phyloP scores from a whole-genome alignment of 169 alveolate genomes.

The Amoebophrya sp. region DNA sequence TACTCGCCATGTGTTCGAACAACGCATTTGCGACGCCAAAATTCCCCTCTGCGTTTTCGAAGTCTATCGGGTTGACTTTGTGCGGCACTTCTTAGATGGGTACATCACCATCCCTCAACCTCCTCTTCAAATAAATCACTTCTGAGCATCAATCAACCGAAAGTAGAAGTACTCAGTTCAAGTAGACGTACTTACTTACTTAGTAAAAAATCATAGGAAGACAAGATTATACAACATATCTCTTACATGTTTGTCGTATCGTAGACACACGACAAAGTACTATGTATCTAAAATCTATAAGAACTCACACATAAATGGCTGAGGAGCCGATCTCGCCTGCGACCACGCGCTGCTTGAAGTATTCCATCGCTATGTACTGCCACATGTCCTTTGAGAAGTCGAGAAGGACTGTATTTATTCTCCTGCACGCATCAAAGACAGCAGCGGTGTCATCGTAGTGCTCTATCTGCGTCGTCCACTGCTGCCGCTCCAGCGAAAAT shows the following conservation, averaged over 20 bases:
- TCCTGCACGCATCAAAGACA: constrained; percentile 62
- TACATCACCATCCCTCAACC: background rate
- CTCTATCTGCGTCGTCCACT: constrained; percentile 86
- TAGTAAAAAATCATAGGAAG: constrained; percentile 90
- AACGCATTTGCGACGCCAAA: constrained; percentile 82
- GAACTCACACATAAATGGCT: constrained; percentile 59
- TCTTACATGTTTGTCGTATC: background rate
- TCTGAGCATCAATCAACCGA: too few species aligned
- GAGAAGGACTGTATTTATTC: constrained; percentile 75
- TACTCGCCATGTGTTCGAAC: constrained; percentile 60
- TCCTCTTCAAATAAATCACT: too few species aligned
- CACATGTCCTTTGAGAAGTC: constrained; percentile 88
- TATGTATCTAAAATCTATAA: background rate
- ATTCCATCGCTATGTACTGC: constrained; percentile 60
- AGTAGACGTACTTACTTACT: too few species aligned
- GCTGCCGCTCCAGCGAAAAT: constrained; percentile 66
- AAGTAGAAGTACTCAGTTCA: too few species aligned
- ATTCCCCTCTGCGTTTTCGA: constrained; percentile 94
- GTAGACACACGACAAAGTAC: background rate
- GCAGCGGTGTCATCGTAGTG: constrained; percentile 80
- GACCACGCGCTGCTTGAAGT: constrained; percentile 44
- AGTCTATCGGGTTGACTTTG: constrained; percentile 81
- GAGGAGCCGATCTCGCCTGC: constrained; percentile 88
- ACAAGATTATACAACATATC: background rate
- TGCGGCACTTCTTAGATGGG: background rate